Percentiles rank a stretch among this genome's conserved stretches.
Conservation (phyloP, 2,329 filamentous ascomycete genomes). For the Cryphonectria radicalis region DNA sequence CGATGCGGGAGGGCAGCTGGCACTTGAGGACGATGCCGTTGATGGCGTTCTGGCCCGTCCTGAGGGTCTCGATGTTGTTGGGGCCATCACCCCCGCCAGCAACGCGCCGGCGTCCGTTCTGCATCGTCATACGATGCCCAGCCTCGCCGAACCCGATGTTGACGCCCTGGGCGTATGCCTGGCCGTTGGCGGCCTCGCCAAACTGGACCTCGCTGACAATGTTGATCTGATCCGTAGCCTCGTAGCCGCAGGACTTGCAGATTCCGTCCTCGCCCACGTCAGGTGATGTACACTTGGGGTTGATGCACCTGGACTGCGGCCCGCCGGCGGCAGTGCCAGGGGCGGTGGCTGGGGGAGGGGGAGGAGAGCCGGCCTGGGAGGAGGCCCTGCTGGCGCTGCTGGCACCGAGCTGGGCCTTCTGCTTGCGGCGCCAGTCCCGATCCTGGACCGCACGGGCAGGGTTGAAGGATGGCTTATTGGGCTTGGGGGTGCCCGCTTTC, state of each 20-base stretch:
- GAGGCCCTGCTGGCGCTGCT: slow-evolving; percentile 30
- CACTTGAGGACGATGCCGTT: slow-evolving; percentile 49
- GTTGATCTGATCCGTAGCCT: slow-evolving; percentile 82
- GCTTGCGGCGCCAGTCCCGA: slow-evolving; percentile 49
- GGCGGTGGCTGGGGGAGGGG: slow-evolving; percentile 36
- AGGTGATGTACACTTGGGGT: slow-evolving; percentile 63
- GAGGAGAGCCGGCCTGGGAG: slow-evolving; percentile 35
- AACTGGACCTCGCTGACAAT: slow-evolving; percentile 93
- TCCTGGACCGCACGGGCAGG: slow-evolving; percentile 57
- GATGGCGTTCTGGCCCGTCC: slow-evolving; percentile 16
- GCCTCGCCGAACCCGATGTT: slow-evolving; percentile 87
- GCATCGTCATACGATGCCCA: slow-evolving; percentile 67
- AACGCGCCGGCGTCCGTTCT: slow-evolving; percentile 55
- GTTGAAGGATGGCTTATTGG: slow-evolving; percentile 49
- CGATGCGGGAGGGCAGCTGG: slow-evolving; percentile 46
- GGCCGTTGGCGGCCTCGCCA: slow-evolving; percentile 83
- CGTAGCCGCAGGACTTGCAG: slow-evolving; percentile 83
- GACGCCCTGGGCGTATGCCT: slow-evolving; percentile 87
- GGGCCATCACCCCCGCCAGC: slow-evolving; percentile 58
- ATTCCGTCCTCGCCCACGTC: slow-evolving; percentile 65
- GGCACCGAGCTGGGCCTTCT: slow-evolving; percentile 38
- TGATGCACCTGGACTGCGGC: slow-evolving; percentile 52
- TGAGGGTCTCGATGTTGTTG: slow-evolving; percentile 55
- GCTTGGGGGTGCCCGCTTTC: slow-evolving; percentile 42
- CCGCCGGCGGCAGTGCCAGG: slow-evolving; percentile 30